A percentile compares a stretch with the other conserved stretches of the same genome.
These are phyloP conservation scores for Sapria himalayana DNA, from an alignment of 345 rosid genomes.

Conservation along the genomic window DNA sequence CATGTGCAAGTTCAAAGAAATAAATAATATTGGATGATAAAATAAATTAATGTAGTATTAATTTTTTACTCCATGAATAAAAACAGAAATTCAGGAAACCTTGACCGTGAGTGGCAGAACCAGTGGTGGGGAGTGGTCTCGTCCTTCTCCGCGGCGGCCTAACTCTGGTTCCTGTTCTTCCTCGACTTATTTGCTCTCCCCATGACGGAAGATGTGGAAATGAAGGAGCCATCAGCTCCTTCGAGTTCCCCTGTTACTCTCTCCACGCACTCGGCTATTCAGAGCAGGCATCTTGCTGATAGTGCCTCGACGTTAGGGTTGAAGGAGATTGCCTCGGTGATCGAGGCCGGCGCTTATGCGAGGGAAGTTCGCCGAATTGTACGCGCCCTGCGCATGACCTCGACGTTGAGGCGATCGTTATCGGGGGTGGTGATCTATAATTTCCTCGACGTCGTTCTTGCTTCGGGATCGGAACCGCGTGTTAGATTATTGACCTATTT, in stretches of 20 bases:
- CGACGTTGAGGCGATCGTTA: conserved; percentile 38
- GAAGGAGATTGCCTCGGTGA: conserved; percentile 52
- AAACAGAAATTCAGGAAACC: too few relatives aligned
- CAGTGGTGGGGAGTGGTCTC: too few relatives aligned
- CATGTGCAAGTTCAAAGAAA: too few relatives aligned
- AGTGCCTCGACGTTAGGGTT: conserved; percentile 19
- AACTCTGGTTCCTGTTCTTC: too few relatives aligned
- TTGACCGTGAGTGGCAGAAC: too few relatives aligned
- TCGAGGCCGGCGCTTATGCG: conserved; percentile 47
- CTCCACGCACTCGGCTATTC: conserved; percentile 39
- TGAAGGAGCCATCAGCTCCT: conserved; percentile 49
- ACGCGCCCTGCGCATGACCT: conserved; percentile 52
- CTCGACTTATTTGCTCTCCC: too few relatives aligned
- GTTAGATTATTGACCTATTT: conserved; percentile 27
- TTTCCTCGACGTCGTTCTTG: conserved; percentile 40
- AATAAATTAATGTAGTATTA: too few relatives aligned
- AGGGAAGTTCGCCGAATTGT: conserved; percentile 53
- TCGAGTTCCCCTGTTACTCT: conserved; percentile 30
- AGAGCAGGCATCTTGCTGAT: conserved; percentile 15
- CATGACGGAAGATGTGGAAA: conserved; percentile 72
- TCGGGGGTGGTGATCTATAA: conserved; percentile 27
- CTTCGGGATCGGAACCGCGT: conserved; percentile 42
- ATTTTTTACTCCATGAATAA: too few relatives aligned
- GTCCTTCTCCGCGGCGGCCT: too few relatives aligned
- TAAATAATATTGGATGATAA: too few relatives aligned